phyloP scores from a whole-genome alignment of 768 basidiomycete genomes.

The Tylopilus plumbeoviolaceoides region DNA sequence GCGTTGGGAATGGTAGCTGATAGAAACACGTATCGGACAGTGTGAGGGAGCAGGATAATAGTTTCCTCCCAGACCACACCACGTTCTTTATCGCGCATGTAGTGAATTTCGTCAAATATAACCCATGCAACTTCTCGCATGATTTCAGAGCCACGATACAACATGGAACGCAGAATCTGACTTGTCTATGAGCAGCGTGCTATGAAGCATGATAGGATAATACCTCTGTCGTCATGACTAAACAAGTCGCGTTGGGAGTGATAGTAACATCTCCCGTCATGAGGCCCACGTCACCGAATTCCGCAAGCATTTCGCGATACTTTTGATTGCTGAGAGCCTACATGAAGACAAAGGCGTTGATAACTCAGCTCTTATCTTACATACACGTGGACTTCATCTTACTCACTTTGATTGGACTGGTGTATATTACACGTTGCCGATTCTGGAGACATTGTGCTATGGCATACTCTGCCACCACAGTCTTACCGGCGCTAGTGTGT shows the following conservation, averaged over 20 bases:
- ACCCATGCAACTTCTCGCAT: constrained; percentile 99
- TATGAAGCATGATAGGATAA: neutral
- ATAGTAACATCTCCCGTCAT: constrained; percentile 99
- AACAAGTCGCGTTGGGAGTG: constrained; percentile 92
- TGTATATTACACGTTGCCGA: constrained; percentile 97
- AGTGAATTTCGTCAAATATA: constrained; percentile 98
- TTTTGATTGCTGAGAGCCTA: constrained; percentile 99
- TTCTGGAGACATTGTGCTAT: constrained; percentile 94
- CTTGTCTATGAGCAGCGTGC: neutral
- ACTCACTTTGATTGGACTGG: constrained; percentile 97
- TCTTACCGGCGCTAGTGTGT: constrained; percentile 98
- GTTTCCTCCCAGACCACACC: constrained; percentile 99
- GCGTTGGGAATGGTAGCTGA: constrained; percentile 99
- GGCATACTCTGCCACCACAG: constrained; percentile 98
- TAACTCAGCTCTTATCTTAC: constrained; percentile 4
- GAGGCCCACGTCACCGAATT: constrained; percentile 96
- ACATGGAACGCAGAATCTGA: constrained; percentile 96
- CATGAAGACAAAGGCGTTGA: constrained; percentile 17
- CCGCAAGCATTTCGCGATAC: constrained; percentile 95
- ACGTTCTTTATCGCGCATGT: constrained; percentile 99
- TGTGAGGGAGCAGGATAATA: constrained; percentile 94
- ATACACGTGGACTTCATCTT: constrained; percentile 12
- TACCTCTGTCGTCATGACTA: constrained; percentile 99
- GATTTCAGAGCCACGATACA: constrained; percentile 97
- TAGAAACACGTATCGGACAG: constrained; percentile 95